Percentiles rank a stretch among this genome's conserved stretches.
Conservation (phyloP, 306 rosid genomes). For the Elaeagnus macrophylla region DNA sequence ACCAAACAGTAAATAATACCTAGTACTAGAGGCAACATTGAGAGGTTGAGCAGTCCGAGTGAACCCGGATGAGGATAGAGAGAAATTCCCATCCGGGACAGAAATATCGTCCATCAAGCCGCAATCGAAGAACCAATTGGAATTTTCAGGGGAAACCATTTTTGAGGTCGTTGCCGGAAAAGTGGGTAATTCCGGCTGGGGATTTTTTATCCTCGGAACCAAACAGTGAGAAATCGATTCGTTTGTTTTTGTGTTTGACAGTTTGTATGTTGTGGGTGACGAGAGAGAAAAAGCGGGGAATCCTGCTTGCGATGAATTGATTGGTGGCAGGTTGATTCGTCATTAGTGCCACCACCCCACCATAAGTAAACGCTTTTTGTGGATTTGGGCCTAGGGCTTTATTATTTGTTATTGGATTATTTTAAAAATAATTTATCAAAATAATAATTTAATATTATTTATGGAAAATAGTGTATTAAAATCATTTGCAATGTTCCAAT, state of each 20-base stretch:
- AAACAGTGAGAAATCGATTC: conserved; percentile 17
- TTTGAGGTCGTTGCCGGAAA: conserved; percentile 19
- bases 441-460: not conserved
- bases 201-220: conserved; percentile 14
- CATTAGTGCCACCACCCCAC: too few species aligned
- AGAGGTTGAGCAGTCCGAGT: conserved; percentile 55
- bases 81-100: conserved; percentile 49
- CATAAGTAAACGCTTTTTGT: too few species aligned
- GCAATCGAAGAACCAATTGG: conserved; percentile 83
- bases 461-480: too few species aligned
- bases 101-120: conserved; percentile 67
- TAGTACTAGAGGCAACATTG: conserved; percentile 34
- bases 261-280: not conserved
- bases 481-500: too few species aligned
- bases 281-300: conserved; percentile 11
- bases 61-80: conserved; percentile 46
- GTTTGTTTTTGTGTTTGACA: too few species aligned
- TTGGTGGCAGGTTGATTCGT: too few species aligned
- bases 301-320: not conserved
- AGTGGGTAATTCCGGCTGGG: conserved; percentile 9
- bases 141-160: conserved; percentile 88
- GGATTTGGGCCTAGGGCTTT: too few species aligned
- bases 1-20: conserved; percentile 26
- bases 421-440: too few species aligned
- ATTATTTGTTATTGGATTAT: too few species aligned